Evolutionary conservation across 208 protist species (phyloP).

Genomic region (Tritrichomonas musculus): DNA sequence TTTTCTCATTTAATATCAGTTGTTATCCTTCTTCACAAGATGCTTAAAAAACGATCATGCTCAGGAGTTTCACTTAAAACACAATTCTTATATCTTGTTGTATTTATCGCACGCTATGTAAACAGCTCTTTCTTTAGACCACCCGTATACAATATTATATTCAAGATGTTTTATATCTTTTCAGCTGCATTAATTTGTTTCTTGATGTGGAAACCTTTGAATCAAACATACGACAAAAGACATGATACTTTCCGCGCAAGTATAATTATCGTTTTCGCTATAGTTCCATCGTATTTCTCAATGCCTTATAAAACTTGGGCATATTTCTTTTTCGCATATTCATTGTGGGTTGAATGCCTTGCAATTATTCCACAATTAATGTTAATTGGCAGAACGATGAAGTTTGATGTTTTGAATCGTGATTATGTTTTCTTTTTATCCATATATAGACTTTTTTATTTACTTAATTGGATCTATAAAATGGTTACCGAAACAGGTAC

Average conservation of each 20-base stretch:
- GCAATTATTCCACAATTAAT: conserved; percentile 33
- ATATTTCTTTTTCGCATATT: not conserved
- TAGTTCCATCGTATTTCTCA: not conserved
- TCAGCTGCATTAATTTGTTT: not conserved
- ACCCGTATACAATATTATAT: conserved; percentile 3
- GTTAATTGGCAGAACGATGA: not conserved
- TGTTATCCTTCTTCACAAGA: not conserved
- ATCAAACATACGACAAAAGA: conserved; percentile 22
- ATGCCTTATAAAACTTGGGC: not conserved
- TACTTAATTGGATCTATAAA: conserved; percentile 37
- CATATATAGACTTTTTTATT: conserved; percentile 32
- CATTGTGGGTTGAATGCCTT: not conserved
- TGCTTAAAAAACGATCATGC: not conserved
- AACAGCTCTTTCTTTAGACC: not conserved
- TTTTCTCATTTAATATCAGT: conserved; percentile 11
- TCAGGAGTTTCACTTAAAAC: conserved; percentile 24
- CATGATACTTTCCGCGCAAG: not conserved
- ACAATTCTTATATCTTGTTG: conserved; percentile 12
- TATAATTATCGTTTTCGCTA: not conserved
- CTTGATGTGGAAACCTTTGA: not conserved
- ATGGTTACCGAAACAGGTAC: not conserved
- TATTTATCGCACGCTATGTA: conserved; percentile 16
- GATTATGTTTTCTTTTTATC: conserved; percentile 31
- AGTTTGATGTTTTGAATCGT: not conserved
- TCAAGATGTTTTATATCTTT: conserved; percentile 33